Evolutionary conservation across 1,139 yeast species (phyloP).

Genomic region (Suhomyces bokatorum): DNA sequence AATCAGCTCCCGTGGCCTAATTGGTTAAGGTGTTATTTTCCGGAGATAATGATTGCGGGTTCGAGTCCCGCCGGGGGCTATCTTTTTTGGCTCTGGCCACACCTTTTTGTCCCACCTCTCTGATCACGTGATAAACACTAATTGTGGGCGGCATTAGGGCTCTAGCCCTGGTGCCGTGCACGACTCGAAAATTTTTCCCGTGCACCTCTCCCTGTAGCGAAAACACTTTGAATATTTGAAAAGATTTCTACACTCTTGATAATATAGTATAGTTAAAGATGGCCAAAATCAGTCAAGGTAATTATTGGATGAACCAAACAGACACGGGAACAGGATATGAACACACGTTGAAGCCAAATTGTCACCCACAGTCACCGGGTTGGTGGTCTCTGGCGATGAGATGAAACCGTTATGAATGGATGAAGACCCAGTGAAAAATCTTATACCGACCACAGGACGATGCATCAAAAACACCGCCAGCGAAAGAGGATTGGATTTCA

Average conservation of each 20-base stretch:
- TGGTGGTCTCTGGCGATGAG: neutral
- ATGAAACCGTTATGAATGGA: neutral
- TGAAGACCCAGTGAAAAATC: neutral
- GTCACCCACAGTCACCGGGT: neutral
- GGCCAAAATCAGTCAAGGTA: conserved; percentile 69
- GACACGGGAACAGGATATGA: conserved; percentile 2
- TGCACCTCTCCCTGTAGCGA: conserved; percentile 11
- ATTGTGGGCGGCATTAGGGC: conserved; percentile 19
- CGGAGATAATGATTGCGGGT: conserved; percentile 60
- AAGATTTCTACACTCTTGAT: conserved; percentile 13
- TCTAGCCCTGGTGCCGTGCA: conserved; percentile 19
- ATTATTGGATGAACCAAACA: conserved; percentile 19
- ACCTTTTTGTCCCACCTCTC: neutral
- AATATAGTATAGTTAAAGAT: conserved; percentile 32
- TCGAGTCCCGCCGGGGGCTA: conserved; percentile 60
- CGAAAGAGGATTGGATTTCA: too few species aligned
- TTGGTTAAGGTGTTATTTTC: conserved; percentile 57
- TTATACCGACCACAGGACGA: neutral
- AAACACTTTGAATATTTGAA: conserved; percentile 10
- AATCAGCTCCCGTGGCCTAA: conserved; percentile 54
- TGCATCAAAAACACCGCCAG: neutral
- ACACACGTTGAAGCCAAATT: neutral
- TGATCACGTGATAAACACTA: conserved; percentile 1
- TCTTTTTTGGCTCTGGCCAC: conserved; percentile 12
- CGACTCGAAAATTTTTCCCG: conserved; percentile 17